Evolutionary conservation across 441 rosid genomes (phyloP), one percentile per base, ranked within the genome.

Genomic region (Erysimum cheiri): DNA sequence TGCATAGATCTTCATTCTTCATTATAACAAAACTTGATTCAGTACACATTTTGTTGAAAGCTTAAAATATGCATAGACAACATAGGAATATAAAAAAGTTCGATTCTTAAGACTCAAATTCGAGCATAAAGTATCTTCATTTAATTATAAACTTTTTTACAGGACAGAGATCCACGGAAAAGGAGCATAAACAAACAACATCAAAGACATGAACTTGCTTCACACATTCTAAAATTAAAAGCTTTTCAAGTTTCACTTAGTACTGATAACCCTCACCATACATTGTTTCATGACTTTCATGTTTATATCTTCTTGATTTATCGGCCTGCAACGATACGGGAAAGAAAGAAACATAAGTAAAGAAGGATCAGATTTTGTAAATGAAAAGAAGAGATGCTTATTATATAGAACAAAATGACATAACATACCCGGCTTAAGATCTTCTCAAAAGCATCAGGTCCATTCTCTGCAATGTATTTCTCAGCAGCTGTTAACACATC

Each of bases 401-500:
- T 2, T 22, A 22, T 22, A 2, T 24, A 80, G 80, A 74, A 84
- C 62, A 15, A 58, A 79, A 81, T 33, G 13, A 48, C 57, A 62
- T 19, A 82, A 44, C 60, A 60, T 50, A 90, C 97, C 84, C 83
- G 76, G 77, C 83, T 80, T 72, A 91, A 78, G 62, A 94, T 84
- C 76, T 88, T 85, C 82, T 91, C 96, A 13, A 91, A 91, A 59
- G 85, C 96, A 46, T 85, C 87, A 15, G 96, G 84, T 12, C 98
- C 96, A 64, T 93, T 80, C 80, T 91, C 85, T 52, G 84, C 85
- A 17, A 89, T 91, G 71, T 87, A 93, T 55, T 83, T 85, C 83
- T 91, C 95, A 2, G 97, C 98, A 26, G 92, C 97, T 0, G 93
- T 85, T 44, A 89, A 75, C 53, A 93, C 82, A 74, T 93, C 96